Conservation (phyloP, 768 basidiomycete species). For the Trametes sanguinea region DNA sequence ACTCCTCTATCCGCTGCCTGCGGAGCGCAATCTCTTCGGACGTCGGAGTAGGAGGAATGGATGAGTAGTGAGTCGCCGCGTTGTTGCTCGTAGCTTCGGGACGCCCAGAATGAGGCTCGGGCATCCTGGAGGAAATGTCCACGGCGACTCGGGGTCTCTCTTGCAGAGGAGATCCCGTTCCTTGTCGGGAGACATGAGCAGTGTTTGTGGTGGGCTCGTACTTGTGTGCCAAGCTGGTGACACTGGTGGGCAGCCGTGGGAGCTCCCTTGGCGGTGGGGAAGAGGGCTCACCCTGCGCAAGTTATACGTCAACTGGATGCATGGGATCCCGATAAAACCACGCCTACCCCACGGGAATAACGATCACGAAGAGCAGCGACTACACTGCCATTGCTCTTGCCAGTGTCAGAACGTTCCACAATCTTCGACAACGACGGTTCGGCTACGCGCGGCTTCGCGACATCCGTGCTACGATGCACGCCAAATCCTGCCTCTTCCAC, state of each 20-base stretch:
- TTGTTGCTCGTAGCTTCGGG: neutral
- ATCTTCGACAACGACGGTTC: conserved; percentile 16
- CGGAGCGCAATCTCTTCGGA: conserved; percentile 39
- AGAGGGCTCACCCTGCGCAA: conserved; percentile 47
- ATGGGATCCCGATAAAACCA: too few relatives aligned
- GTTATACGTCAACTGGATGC: too few relatives aligned
- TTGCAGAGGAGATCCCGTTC: conserved; percentile 39
- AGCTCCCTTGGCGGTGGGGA: conserved; percentile 63
- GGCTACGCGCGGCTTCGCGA: conserved; percentile 26
- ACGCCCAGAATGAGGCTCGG: conserved; percentile 6
- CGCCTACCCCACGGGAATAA: conserved; percentile 57
- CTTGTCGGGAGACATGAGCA: conserved; percentile 43
- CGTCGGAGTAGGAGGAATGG: conserved; percentile 9
- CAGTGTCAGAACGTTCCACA: conserved; percentile 55
- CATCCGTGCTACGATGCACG: conserved; percentile 24
- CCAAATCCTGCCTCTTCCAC: conserved; percentile 32
- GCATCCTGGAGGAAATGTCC: conserved; percentile 18
- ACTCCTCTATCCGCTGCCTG: conserved; percentile 49
- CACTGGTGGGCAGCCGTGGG: conserved; percentile 64
- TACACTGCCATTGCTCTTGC: conserved; percentile 54
- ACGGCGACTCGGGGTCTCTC: conserved; percentile 18
- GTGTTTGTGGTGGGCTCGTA: conserved; percentile 50
- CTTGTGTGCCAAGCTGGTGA: conserved; percentile 61
- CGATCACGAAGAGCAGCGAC: conserved; percentile 72
- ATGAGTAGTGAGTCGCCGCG: conserved; percentile 2